A percentile compares a stretch with the other conserved stretches of the same genome.
Evolutionary conservation across 169 alveolate species (phyloP).

Genomic region (Eimeria maxima): DNA sequence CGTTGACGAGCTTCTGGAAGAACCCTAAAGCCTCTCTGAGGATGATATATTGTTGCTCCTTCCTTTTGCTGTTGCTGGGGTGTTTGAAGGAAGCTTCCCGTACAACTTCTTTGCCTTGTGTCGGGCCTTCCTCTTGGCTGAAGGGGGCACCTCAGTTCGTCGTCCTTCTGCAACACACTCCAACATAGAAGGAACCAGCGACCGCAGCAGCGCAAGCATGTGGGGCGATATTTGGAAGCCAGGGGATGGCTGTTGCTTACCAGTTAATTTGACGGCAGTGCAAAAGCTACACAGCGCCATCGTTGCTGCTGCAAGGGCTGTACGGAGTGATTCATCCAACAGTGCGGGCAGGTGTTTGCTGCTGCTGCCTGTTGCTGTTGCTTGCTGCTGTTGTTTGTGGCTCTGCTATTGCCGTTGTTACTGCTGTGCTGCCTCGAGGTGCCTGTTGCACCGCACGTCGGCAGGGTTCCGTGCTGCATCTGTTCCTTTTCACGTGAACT

Average conservation of each 20-base stretch:
- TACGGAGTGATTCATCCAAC: neutral
- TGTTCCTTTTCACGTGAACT: neutral
- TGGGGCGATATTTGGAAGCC: neutral
- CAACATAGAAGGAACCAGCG: neutral
- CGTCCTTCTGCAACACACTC: neutral
- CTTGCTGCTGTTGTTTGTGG: neutral
- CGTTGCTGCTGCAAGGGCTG: conserved; percentile 33
- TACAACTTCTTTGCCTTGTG: conserved; percentile 18
- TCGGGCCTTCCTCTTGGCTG: neutral
- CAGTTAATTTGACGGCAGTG: conserved; percentile 13
- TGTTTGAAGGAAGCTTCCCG: neutral
- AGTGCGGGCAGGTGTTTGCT: neutral
- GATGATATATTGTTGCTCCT: neutral
- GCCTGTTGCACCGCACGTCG: no score
- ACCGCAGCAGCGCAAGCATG: neutral
- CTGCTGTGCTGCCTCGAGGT: neutral
- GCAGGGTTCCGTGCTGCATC: neutral
- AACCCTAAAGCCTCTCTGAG: neutral
- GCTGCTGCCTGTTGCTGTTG: no score
- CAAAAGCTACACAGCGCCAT: neutral
- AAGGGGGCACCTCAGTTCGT: neutral
- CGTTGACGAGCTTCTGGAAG: neutral
- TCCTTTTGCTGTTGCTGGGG: conserved; percentile 26
- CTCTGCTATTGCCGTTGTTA: conserved; percentile 13
- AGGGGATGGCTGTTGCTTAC: neutral